Percentiles rank a stretch among this genome's conserved stretches.
phyloP scores from a whole-genome alignment of 176 grass and related monocot genomes.

The Aegilops longissima region DNA sequence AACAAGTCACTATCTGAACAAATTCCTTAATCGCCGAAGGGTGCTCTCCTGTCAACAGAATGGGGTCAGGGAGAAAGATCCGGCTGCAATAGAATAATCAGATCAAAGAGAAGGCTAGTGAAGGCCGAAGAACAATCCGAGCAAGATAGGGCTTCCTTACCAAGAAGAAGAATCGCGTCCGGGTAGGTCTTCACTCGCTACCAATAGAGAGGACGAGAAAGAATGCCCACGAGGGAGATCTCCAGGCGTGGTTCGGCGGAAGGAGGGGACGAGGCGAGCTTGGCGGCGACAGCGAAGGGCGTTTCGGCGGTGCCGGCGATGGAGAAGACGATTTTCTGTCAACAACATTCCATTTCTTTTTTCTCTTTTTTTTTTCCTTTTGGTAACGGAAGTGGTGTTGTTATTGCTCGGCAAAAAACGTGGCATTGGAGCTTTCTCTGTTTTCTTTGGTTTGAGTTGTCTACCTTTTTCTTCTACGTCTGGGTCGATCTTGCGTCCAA shows the following conservation, averaged over 20 bases:
- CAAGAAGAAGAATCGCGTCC: not conserved
- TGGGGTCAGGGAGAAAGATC: not conserved
- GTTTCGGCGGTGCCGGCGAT: constrained; percentile 1
- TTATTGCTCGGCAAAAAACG: no score
- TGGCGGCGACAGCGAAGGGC: not conserved
- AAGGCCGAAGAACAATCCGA: not conserved
- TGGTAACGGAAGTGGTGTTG: no score
- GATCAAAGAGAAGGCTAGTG: not conserved
- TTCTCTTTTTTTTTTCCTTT: no score
- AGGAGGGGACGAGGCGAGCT: not conserved
- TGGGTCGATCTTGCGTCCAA: no score
- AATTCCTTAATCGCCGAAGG: not conserved
- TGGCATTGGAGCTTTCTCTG: no score
- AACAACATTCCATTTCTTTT: no score
- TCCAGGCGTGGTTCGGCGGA: not conserved
- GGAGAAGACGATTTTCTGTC: not conserved
- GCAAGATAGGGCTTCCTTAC: constrained; percentile 7
- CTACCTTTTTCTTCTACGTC: no score
- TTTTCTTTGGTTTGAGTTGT: no score
- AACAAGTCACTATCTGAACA: not conserved
- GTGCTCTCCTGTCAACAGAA: not conserved
- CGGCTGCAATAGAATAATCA: not conserved
- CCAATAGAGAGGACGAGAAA: not conserved
- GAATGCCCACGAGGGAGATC: not conserved
- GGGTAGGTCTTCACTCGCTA: not conserved